These are phyloP conservation scores for Apiospora saccharicola DNA, from an alignment of 2,329 filamentous ascomycete genomes.

Conservation along the genomic window DNA sequence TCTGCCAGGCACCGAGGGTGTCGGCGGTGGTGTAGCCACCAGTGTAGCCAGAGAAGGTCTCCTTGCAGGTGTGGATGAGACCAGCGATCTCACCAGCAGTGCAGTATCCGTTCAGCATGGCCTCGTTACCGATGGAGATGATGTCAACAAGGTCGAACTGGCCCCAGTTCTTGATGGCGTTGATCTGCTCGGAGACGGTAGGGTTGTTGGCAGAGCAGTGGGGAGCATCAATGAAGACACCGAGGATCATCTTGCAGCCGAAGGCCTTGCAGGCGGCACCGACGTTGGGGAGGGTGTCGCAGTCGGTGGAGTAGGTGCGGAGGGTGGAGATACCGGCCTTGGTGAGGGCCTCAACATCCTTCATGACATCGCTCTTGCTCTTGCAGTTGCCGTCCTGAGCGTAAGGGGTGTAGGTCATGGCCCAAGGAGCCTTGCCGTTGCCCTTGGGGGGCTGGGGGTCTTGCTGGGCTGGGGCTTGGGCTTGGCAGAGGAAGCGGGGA, in stretches of 20 bases:
- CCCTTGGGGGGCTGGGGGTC: slow-evolving; percentile 45
- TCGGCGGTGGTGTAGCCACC: slow-evolving; percentile 86
- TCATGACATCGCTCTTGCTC: slow-evolving; percentile 60
- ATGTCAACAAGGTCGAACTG: slow-evolving; percentile 80
- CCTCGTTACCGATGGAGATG: slow-evolving; percentile 90
- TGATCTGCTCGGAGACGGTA: slow-evolving; percentile 76
- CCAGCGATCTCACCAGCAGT: slow-evolving; percentile 67
- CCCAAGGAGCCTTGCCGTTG: slow-evolving; percentile 62
- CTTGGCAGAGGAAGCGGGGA: slow-evolving; percentile 30
- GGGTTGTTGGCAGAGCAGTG: slow-evolving; percentile 64
- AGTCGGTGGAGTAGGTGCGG: slow-evolving; percentile 94
- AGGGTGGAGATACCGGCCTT: slow-evolving; percentile 71
- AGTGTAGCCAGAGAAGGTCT: slow-evolving; percentile 74
- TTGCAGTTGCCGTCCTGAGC: slow-evolving; percentile 69
- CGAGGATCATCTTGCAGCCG: slow-evolving; percentile 82
- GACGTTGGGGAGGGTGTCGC: slow-evolving; percentile 79
- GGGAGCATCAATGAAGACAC: slow-evolving; percentile 80
- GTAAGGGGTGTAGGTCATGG: slow-evolving; percentile 85
- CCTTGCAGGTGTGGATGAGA: slow-evolving; percentile 75
- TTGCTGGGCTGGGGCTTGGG: slow-evolving; percentile 35
- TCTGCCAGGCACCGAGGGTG: slow-evolving; percentile 79
- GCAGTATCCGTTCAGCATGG: slow-evolving; percentile 77
- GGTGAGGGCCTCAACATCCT: slow-evolving; percentile 70
- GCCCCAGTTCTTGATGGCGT: slow-evolving; percentile 74
- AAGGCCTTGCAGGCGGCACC: slow-evolving; percentile 71